Evolutionary conservation across 2,329 filamentous ascomycete genomes (phyloP), one percentile per base, ranked within the genome.

Genomic region (Ploettnerulaceae sp.): DNA sequence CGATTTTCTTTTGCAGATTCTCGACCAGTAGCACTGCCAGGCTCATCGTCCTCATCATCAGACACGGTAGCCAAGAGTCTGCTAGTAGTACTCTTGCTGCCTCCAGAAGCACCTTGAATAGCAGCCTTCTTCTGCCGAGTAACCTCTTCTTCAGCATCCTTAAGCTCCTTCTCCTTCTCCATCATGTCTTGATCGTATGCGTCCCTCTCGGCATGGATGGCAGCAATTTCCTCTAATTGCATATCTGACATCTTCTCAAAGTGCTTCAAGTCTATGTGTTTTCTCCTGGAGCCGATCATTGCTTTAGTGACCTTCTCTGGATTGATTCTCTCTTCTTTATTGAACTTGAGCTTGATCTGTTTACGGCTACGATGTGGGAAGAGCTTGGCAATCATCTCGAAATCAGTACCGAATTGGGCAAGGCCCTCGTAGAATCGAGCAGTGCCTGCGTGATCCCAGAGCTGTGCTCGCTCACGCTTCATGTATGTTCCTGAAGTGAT

Each of bases 261-360:
- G 63, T 79, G 76, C 25, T 80, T 76, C 20, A 83, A 66, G 59
- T 81, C 73, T 54, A 84, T 81, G 17, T 15, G 20, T 33, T 74
- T 69, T 22, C 72, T 72, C 66, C 80, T 77, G 56, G 75, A 70
- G 46, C 78, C 79, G 26, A 75, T 76, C 46, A 93, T 70, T 4
- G 79, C 79, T 26, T 73, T 72, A 51, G 79, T 80, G 56, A 94
- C 74, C 52, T 77, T 75, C 3, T 69, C 67, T 0, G 84, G 81
- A 53, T 83, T 75, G 43, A 78, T 71, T 25, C 79, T 74, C 67
- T 93, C 87, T 66, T 93, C 88, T 51, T 83, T 81, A 58, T 83
- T 86, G 68, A 88, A 93, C 64, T 93, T 93, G 54, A 84, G 75
- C 69, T 91, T 91, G 67, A 93, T 76, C 63, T 86, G 80, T 24